Conservation (phyloP, 208 protist genomes). For the Leishmania amazonensis region DNA sequence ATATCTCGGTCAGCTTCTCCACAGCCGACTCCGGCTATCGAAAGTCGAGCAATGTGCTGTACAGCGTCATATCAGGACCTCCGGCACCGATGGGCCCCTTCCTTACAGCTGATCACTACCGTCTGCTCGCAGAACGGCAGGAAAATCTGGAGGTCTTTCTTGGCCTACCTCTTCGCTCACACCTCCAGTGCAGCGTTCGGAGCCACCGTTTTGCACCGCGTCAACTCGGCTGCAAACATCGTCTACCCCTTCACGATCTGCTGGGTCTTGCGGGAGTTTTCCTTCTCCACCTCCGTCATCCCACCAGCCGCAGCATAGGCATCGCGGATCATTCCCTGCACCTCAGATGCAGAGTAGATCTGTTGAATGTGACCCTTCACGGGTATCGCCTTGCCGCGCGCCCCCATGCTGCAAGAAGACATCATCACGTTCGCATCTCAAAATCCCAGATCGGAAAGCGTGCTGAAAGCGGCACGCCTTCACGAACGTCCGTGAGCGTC, state of each 20-base stretch:
- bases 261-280: conserved; percentile 72
- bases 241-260: conserved; percentile 37
- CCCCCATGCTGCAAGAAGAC: conserved; percentile 61
- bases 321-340: conserved; percentile 33
- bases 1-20: conserved; percentile 58
- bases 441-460: conserved; percentile 30
- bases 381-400: conserved; percentile 56
- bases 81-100: conserved; percentile 40
- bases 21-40: conserved; percentile 70
- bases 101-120: conserved; percentile 60
- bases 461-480: conserved; percentile 45
- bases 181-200: conserved; percentile 40
- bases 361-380: conserved; percentile 46
- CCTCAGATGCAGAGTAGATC: conserved; percentile 43
- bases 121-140: conserved; percentile 66
- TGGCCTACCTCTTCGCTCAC: conserved; percentile 49
- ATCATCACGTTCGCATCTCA: conserved; percentile 81
- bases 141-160: conserved; percentile 66
- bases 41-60: conserved; percentile 66
- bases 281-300: conserved; percentile 49
- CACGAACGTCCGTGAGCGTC: conserved; percentile 40
- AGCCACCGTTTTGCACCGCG: conserved; percentile 46
- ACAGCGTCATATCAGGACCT: conserved; percentile 40
- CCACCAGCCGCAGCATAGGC: conserved; percentile 16
- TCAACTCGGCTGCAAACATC: conserved; percentile 52